Conservation (phyloP, 2,329 filamentous ascomycete genomes). For the Penicillium digitatum region DNA sequence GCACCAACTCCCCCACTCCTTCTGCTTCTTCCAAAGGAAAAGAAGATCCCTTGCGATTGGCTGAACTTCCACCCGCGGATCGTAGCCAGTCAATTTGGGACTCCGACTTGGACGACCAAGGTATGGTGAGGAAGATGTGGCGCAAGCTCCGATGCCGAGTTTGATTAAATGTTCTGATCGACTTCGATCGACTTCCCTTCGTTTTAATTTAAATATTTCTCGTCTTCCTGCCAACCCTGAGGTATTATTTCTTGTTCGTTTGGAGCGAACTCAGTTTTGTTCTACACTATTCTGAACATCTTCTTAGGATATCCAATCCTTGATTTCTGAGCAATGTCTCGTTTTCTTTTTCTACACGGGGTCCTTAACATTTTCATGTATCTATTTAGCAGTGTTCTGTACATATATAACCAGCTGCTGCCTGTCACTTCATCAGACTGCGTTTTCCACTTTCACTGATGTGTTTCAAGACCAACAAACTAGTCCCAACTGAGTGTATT, state of each 20-base stretch:
- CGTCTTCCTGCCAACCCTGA: not conserved
- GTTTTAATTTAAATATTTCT: not conserved
- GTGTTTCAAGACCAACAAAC: no score
- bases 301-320: not conserved
- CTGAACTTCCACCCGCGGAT: conserved; percentile 48
- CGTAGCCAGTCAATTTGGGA: conserved; percentile 44
- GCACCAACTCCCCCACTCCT: conserved; percentile 39
- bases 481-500: not conserved
- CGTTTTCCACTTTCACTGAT: no score
- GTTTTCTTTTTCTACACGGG: not conserved
- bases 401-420: conserved; percentile 14
- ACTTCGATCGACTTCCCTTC: not conserved
- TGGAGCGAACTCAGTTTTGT: conserved; percentile 1
- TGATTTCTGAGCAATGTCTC: not conserved
- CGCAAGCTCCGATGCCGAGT: conserved; percentile 37
- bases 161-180: not conserved
- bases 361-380: conserved; percentile 1
- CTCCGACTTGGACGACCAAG: conserved; percentile 39
- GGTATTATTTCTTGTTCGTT: conserved; percentile 1
- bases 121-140: conserved; percentile 45
- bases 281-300: not conserved
- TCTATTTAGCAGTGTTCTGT: conserved; percentile 13
- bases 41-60: conserved; percentile 54
- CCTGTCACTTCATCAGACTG: not conserved
- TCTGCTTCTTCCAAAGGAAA: conserved; percentile 60